These are phyloP conservation scores for Apophysomyces variabilis DNA, from an alignment of 371 early-diverging fungal genomes.

Conservation along the genomic window DNA sequence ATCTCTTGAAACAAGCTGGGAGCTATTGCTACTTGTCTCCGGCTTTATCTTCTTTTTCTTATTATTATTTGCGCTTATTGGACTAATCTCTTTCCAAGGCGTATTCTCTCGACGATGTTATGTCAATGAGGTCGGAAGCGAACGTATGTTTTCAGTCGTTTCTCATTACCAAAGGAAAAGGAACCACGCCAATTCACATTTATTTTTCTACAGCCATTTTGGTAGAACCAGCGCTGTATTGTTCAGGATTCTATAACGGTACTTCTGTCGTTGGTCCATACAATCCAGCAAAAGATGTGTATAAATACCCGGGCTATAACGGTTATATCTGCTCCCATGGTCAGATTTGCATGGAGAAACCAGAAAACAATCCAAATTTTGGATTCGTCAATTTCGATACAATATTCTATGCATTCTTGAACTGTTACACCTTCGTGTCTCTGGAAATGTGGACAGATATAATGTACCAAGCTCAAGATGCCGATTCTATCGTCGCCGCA, in stretches of 20 bases:
- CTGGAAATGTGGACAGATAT: conserved; percentile 65
- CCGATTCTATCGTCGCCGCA: conserved; percentile 52
- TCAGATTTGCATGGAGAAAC: conserved; percentile 55
- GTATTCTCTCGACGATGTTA: conserved; percentile 57
- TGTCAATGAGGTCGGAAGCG: conserved; percentile 18
- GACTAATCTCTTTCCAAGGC: conserved; percentile 59
- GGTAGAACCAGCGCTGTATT: conserved; percentile 52
- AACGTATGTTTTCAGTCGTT: conserved; percentile 32
- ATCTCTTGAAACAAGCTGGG: conserved; percentile 60
- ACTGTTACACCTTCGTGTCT: conserved; percentile 57
- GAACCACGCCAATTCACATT: neutral
- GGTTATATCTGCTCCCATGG: conserved; percentile 48
- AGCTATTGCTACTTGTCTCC: conserved; percentile 53
- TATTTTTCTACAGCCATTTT: conserved; percentile 32
- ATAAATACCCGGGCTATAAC: conserved; percentile 37
- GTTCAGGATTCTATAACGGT: conserved; percentile 61
- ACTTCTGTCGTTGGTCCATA: conserved; percentile 45
- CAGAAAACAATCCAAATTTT: conserved; percentile 46
- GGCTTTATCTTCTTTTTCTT: conserved; percentile 63
- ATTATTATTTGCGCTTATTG: conserved; percentile 59
- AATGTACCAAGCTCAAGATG: conserved; percentile 60
- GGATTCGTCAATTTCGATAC: conserved; percentile 59
- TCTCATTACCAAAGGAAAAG: neutral
- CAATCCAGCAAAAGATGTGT: conserved; percentile 35
- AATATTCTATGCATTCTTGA: conserved; percentile 53